A percentile compares a stretch with the other conserved stretches of the same genome.
Conservation (phyloP, 331 rosid genomes). For the Telfairia occidentalis region DNA sequence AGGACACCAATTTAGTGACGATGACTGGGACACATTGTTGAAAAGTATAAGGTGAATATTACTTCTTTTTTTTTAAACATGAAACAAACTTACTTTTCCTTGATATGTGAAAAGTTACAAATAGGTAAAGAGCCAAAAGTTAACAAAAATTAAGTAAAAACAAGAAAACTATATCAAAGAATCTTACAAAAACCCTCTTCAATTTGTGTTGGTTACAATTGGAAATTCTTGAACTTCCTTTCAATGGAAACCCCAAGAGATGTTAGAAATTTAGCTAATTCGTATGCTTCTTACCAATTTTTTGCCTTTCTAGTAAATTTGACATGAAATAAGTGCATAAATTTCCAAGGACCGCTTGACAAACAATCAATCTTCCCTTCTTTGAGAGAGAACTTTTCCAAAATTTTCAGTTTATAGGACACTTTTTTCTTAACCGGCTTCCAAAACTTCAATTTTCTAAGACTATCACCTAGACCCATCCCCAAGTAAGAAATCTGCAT, state of each 20-base stretch:
- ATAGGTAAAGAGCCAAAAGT: not conserved
- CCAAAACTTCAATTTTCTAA: not conserved
- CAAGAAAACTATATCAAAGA: not conserved
- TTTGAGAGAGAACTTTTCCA: not conserved
- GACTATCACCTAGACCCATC: not conserved
- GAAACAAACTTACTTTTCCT: not conserved
- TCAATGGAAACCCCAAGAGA: not conserved
- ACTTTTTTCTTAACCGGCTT: not conserved
- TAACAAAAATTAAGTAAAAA: not conserved
- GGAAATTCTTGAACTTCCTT: not conserved
- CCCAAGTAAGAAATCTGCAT: not conserved
- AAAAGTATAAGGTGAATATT: conserved; percentile 70
- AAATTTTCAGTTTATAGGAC: not conserved
- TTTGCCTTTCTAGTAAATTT: not conserved
- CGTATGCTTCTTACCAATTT: not conserved
- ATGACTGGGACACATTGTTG: conserved; percentile 87
- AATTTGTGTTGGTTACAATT: not conserved
- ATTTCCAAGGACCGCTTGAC: not conserved
- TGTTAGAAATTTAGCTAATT: not conserved
- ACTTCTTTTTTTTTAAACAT: not conserved
- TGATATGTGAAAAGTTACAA: not conserved
- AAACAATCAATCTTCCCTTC: not conserved
- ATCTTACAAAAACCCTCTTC: not conserved
- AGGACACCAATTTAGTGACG: conserved; percentile 92
- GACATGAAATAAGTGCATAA: not conserved